Percentiles rank a stretch among this genome's conserved stretches.
Evolutionary conservation across 345 rosid species (phyloP).

Genomic region (Durio zibethinus): DNA sequence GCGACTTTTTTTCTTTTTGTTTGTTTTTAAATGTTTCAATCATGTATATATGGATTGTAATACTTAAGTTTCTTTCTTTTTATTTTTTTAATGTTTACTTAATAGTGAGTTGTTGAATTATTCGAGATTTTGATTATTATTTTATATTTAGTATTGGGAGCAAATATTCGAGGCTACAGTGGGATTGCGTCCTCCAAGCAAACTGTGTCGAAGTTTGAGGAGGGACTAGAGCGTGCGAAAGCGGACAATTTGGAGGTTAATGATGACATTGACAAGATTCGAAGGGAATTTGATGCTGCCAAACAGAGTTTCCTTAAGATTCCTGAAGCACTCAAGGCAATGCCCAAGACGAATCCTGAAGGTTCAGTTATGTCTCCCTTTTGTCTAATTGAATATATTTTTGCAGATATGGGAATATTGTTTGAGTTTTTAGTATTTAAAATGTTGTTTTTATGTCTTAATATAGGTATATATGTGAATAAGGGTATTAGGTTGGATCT

Average conservation of each 20-base stretch:
- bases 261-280: slow-evolving; percentile 55
- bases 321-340: slow-evolving; percentile 55
- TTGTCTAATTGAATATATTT: neutral
- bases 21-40: neutral
- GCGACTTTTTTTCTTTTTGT: too few species aligned
- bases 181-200: slow-evolving; percentile 27
- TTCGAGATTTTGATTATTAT: neutral
- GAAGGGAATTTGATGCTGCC: slow-evolving; percentile 59
- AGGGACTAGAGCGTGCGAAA: slow-evolving; percentile 2
- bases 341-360: slow-evolving; percentile 89
- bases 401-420: neutral
- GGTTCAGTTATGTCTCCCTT: slow-evolving; percentile 35
- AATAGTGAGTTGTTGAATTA: neutral
- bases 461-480: slow-evolving; percentile 77
- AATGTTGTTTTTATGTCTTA: neutral
- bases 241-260: slow-evolving; percentile 22
- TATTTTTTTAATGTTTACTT: neutral
- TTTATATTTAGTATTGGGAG: slow-evolving; percentile 30
- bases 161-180: slow-evolving; percentile 32
- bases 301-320: slow-evolving; percentile 67
- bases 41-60: neutral
- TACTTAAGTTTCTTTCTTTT: too few species aligned
- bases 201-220: slow-evolving; percentile 27
- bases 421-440: neutral
- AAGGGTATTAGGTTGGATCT: slow-evolving; percentile 81